These are phyloP conservation scores for Calocybe gangraenosa DNA, from an alignment of 768 basidiomycete genomes.

Conservation along the genomic window DNA sequence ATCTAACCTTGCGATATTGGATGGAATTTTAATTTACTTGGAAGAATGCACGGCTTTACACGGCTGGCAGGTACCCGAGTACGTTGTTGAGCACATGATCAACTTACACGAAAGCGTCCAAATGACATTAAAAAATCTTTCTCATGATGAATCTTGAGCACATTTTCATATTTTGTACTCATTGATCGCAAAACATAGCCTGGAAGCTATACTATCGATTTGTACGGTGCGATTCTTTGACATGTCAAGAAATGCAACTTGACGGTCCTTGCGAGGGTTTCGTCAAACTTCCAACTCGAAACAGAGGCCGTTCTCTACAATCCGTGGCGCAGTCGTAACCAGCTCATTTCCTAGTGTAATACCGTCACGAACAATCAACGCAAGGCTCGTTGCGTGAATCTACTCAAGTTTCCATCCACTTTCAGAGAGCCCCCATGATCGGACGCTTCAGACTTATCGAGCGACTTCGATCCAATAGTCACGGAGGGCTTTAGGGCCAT, in stretches of 20 bases:
- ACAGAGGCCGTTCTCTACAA: slow-evolving; percentile 1
- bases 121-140: too few species aligned
- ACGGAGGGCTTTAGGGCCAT: slow-evolving; percentile 5
- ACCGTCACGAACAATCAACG: neutral
- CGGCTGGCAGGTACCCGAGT: too few species aligned
- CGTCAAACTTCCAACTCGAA: neutral
- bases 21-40: too few species aligned
- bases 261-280: neutral
- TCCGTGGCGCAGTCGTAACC: neutral
- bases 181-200: too few species aligned
- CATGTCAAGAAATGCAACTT: neutral
- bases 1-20: too few species aligned
- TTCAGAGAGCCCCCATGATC: neutral
- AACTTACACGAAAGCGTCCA: too few species aligned
- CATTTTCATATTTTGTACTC: too few species aligned
- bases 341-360: neutral
- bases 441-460: neutral
- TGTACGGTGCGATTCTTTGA: too few species aligned
- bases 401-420: slow-evolving; percentile 2
- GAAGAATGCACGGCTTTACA: too few species aligned
- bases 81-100: too few species aligned
- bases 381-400: neutral
- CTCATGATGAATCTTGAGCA: too few species aligned
- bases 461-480: neutral
- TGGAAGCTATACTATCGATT: too few species aligned